Percentiles rank a stretch among this genome's conserved stretches.
phyloP scores from a whole-genome alignment of 352 stramenopile genomes.

The Labyrinthula sp. region DNA sequence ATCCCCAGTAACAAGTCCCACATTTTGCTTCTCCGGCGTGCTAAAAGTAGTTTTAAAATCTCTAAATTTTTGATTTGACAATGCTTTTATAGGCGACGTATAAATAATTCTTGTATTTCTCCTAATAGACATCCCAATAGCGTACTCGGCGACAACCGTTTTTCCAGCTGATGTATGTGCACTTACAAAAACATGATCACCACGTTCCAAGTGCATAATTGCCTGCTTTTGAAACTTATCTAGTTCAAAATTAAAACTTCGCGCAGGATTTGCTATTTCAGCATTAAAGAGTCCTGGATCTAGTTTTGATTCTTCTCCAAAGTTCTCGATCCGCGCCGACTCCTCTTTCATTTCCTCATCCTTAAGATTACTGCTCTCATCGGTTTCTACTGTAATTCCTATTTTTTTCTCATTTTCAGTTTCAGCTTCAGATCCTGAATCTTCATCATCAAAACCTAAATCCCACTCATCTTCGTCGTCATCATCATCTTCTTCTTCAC shows the following conservation, averaged over 20 bases:
- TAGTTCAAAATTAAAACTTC: constrained; percentile 55
- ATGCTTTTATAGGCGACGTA: constrained; percentile 90
- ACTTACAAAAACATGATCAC: constrained; percentile 80
- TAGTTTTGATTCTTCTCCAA: too few species aligned
- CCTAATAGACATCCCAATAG: constrained; percentile 73
- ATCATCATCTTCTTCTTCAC: too few species aligned
- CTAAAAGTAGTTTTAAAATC: constrained; percentile 80
- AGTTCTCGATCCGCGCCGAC: too few species aligned
- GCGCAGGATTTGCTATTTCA: constrained; percentile 17
- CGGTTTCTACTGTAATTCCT: too few species aligned
- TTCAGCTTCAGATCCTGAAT: too few species aligned
- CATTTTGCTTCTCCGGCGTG: constrained; percentile 64
- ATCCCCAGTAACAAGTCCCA: constrained; percentile 90
- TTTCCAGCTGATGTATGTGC: constrained; percentile 90
- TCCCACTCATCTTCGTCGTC: too few species aligned
- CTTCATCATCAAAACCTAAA: too few species aligned
- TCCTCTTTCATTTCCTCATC: too few species aligned
- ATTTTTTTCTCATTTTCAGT: too few species aligned
- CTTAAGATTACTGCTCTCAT: too few species aligned
- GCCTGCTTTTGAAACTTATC: constrained; percentile 92
- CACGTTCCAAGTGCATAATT: constrained; percentile 68
- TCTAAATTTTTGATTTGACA: constrained; percentile 94
- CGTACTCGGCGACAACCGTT: constrained; percentile 93
- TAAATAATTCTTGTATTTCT: constrained; percentile 72
- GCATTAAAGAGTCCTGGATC: too few species aligned